These are phyloP conservation scores for Aegilops umbellulata DNA, from an alignment of 176 grass and related monocot species.

Conservation along the genomic window DNA sequence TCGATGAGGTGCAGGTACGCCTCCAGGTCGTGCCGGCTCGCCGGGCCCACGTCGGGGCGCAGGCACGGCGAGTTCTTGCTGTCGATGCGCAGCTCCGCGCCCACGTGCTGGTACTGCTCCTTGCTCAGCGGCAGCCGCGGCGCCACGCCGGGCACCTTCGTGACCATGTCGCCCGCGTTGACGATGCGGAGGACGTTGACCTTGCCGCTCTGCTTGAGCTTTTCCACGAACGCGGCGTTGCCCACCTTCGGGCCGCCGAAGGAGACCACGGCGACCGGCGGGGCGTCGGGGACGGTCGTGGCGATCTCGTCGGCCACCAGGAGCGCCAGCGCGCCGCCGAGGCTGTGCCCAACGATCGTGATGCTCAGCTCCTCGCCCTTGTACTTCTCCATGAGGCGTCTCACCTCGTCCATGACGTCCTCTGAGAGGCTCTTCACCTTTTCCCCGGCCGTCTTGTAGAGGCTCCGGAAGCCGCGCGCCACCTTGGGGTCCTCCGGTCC, in stretches of 20 bases:
- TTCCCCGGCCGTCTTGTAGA: conserved; percentile 76
- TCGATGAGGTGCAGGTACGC: conserved; percentile 92
- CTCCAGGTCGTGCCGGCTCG: conserved; percentile 85
- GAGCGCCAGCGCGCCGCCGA: conserved; percentile 79
- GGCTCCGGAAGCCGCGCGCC: conserved; percentile 62
- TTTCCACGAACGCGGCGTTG: conserved; percentile 64
- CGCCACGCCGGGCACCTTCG: conserved; percentile 63
- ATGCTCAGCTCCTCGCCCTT: conserved; percentile 93
- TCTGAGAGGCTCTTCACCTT: conserved; percentile 59
- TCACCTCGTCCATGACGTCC: conserved; percentile 68
- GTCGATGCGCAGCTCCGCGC: conserved; percentile 71
- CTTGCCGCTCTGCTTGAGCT: conserved; percentile 29
- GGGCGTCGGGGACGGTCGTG: conserved; percentile 42
- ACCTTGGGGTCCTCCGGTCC: conserved; percentile 53
- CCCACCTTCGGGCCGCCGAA: conserved; percentile 87
- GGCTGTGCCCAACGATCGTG: conserved; percentile 87
- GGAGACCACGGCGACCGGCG: conserved; percentile 79
- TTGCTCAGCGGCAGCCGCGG: conserved; percentile 33
- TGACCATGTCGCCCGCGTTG: conserved; percentile 80
- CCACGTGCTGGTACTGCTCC: conserved; percentile 67
- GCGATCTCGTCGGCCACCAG: conserved; percentile 81
- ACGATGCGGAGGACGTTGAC: conserved; percentile 83
- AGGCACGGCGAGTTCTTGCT: conserved; percentile 74
- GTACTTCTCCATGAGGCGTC: conserved; percentile 71
- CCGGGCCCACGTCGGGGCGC: conserved; percentile 58